phyloP scores from a whole-genome alignment of 176 grass and related monocot species.

The Secale cereale region DNA sequence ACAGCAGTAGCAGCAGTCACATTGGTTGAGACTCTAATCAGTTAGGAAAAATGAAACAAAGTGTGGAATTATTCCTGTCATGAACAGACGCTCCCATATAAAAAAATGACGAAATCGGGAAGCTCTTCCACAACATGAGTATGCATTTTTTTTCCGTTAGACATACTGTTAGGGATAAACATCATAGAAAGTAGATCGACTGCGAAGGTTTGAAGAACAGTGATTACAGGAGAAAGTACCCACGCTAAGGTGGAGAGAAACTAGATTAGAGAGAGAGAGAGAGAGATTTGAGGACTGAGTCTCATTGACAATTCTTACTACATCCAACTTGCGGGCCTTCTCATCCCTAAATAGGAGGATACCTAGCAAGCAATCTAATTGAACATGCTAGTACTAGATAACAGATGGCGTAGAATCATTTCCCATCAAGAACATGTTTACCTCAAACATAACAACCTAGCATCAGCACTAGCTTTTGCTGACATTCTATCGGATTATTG shows the following conservation, averaged over 20 bases:
- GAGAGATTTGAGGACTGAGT: not conserved
- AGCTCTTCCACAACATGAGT: conserved; percentile 14
- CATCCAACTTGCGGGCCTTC: not conserved
- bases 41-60: not conserved
- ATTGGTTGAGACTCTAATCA: not conserved
- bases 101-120: not conserved
- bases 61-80: not conserved
- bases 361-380: not conserved
- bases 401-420: not conserved
- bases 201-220: not conserved
- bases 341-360: not conserved
- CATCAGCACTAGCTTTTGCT: not conserved
- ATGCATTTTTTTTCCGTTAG: not conserved
- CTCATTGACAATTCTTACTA: not conserved
- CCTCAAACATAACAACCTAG: not conserved
- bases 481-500: not conserved
- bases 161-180: not conserved
- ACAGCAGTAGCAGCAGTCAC: not conserved
- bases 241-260: not conserved
- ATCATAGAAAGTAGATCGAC: not conserved
- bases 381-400: not conserved
- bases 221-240: not conserved
- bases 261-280: not conserved
- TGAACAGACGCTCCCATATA: not conserved
- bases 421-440: not conserved